Percentiles rank a stretch among this genome's conserved stretches.
phyloP scores from a whole-genome alignment of 225 moss, liverwort and hornwort genomes.

The Straminergon stramineum region DNA sequence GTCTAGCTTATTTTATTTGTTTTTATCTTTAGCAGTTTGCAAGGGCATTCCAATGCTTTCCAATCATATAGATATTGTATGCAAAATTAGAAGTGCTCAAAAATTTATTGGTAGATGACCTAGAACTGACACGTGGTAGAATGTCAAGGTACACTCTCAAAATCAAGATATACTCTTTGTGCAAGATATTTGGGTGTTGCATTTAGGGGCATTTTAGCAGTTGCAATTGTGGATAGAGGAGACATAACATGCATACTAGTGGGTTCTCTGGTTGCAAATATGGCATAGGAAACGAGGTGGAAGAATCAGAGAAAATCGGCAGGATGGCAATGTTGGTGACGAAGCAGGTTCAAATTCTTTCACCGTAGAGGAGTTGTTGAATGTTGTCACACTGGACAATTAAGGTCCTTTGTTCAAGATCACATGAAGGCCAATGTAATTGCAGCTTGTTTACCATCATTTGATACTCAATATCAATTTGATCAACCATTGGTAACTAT shows the following conservation, averaged over 20 bases:
- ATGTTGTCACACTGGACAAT: not conserved
- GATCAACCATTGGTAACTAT: not conserved
- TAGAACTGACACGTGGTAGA: too few relatives aligned
- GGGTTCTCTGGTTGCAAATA: constrained; percentile 25
- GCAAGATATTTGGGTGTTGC: not conserved
- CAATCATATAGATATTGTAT: too few relatives aligned
- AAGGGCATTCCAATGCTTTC: not conserved
- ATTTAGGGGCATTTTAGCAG: not conserved
- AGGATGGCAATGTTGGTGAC: not conserved
- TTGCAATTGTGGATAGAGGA: not conserved
- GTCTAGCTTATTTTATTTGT: not conserved
- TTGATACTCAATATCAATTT: not conserved
- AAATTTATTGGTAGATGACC: not conserved
- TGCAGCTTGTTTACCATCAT: not conserved
- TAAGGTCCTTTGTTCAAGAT: not conserved
- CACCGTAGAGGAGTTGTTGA: not conserved
- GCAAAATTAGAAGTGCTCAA: not conserved
- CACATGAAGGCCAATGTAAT: not conserved
- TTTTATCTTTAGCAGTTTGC: not conserved
- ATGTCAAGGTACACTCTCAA: not conserved
- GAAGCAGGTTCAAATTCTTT: not conserved
- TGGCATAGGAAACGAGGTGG: not conserved
- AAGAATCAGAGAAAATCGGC: too few relatives aligned
- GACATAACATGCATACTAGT: not conserved
- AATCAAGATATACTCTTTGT: not conserved